phyloP scores from a whole-genome alignment of 495 filamentous ascomycete species.

The Elasticomyces elasticus region DNA sequence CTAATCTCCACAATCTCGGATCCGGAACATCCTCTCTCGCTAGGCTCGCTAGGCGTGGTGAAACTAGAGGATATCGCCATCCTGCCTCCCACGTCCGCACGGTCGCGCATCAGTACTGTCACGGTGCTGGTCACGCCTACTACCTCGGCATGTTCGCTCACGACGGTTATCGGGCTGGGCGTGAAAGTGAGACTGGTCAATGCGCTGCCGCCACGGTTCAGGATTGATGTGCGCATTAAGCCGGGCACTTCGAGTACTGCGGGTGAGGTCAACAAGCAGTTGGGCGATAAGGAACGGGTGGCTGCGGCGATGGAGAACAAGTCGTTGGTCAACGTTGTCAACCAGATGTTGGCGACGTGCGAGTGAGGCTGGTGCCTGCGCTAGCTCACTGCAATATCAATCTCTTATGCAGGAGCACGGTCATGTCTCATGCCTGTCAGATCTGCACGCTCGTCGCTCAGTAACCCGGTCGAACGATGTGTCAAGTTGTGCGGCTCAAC shows the following conservation, averaged over 20 bases:
- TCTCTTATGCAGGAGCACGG: background rate
- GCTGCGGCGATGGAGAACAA: constrained; percentile 91
- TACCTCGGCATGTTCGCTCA: constrained; percentile 90
- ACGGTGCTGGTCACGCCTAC: constrained; percentile 83
- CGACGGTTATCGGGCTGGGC: constrained; percentile 91
- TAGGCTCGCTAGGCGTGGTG: constrained; percentile 86
- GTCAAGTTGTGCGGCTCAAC: background rate
- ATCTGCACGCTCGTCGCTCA: no score
- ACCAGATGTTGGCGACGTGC: constrained; percentile 89
- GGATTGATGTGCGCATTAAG: constrained; percentile 88
- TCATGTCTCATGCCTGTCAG: background rate
- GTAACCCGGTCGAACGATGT: background rate
- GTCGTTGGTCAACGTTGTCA: constrained; percentile 73
- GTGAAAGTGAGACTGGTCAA: constrained; percentile 86
- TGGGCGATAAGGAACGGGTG: constrained; percentile 92
- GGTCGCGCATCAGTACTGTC: constrained; percentile 43
- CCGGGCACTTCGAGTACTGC: constrained; percentile 91
- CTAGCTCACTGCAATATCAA: background rate
- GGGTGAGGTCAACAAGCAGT: constrained; percentile 90
- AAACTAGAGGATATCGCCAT: constrained; percentile 86
- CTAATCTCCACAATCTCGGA: constrained; percentile 89
- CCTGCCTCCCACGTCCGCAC: constrained; percentile 33
- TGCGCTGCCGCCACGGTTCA: constrained; percentile 81
- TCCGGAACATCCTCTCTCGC: constrained; percentile 87
- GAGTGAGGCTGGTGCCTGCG: constrained; percentile 18